Base-by-base conservation (phyloP, 768 basidiomycete species). In the Mycena latifolia region DNA sequence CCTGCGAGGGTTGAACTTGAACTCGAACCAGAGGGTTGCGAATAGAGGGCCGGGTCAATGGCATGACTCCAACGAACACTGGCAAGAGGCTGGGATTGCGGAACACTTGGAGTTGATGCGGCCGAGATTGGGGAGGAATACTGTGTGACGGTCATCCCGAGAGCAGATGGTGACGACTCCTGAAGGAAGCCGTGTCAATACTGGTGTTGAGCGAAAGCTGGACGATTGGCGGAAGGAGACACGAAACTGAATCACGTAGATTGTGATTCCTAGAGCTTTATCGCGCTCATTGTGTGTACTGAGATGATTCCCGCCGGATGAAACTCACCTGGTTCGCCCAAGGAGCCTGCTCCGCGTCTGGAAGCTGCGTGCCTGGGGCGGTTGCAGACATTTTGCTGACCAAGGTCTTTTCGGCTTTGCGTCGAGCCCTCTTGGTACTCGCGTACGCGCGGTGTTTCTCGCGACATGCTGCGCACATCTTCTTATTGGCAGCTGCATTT, bases 391-490 rank as follows among this genome's bases (percentile, higher is more conserved):
- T 8, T 11, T 45, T 33, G 27, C 27, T 54, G 11, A 81, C 68
- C 8, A 81, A 78, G 0, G 80, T 81, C 72, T 87, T 88, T 73
- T 88, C 86, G 67, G 79, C 68, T 72, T 86, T 87, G 62, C 85
- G 75, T 60, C 82, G 80, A 6, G 82, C 81, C 18, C 85, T 76
- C 70, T 87, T 87, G 5, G 86, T 85, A 37, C 72, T 81, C 12
- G 84, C 85, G 53, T 88, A 87, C 7, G 80, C 73, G 28, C 86
- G 81, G 71, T 88, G 86, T 20, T 83, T 79, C 39, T 80, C 78
- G 25, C 86, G 78, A 75, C 86, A 88, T 0, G 66, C 68, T 24
- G 85, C 82, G 78, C 86, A 88, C 86, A 88, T 87, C 74, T 83
- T 86, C 72, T 77, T 80, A 5, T 69, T 48, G 18, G 22, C 48